These are phyloP conservation scores for Phytophthora sp. DNA, from an alignment of 352 stramenopile genomes.

Conservation along the genomic window DNA sequence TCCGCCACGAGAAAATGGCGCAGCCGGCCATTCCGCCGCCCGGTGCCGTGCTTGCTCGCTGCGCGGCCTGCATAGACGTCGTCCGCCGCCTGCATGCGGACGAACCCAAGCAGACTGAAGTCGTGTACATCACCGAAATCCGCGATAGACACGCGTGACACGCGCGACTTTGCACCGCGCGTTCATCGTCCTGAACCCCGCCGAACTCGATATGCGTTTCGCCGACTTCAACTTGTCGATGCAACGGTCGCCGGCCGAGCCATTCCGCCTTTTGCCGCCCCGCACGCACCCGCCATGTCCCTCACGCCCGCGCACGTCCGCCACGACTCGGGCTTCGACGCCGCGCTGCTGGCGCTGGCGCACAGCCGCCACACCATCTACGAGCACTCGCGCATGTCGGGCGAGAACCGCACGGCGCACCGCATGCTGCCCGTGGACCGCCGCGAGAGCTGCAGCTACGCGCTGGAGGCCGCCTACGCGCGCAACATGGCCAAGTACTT, in stretches of 20 bases:
- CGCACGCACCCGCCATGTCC: slow-evolving; percentile 13
- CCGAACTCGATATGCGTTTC: slow-evolving; percentile 3
- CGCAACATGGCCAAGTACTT: slow-evolving; percentile 29
- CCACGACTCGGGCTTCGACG: slow-evolving; percentile 22
- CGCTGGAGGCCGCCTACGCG: slow-evolving; percentile 36
- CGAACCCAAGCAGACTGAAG: not conserved
- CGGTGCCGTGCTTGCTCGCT: not conserved
- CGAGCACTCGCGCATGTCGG: slow-evolving; percentile 64
- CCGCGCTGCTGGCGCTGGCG: slow-evolving; percentile 31
- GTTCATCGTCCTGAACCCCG: not conserved
- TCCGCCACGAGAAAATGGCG: slow-evolving; percentile 9
- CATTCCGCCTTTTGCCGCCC: slow-evolving; percentile 32
- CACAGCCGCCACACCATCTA: slow-evolving; percentile 57
- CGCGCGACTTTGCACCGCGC: slow-evolving; percentile 13
- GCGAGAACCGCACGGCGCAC: slow-evolving; percentile 53
- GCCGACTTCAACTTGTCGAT: slow-evolving; percentile 13
- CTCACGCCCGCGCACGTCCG: slow-evolving; percentile 4
- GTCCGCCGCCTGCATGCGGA: slow-evolving; percentile 4
- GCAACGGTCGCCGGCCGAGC: slow-evolving; percentile 8
- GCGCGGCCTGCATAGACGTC: not conserved
- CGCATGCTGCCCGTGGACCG: slow-evolving; percentile 49
- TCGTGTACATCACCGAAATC: too few species aligned
- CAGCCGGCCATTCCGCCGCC: not conserved
- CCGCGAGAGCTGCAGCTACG: slow-evolving; percentile 46
- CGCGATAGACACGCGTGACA: slow-evolving; percentile 16